These are phyloP conservation scores for Termitomyces sp. DNA, from an alignment of 768 basidiomycete species.

Conservation along the genomic window DNA sequence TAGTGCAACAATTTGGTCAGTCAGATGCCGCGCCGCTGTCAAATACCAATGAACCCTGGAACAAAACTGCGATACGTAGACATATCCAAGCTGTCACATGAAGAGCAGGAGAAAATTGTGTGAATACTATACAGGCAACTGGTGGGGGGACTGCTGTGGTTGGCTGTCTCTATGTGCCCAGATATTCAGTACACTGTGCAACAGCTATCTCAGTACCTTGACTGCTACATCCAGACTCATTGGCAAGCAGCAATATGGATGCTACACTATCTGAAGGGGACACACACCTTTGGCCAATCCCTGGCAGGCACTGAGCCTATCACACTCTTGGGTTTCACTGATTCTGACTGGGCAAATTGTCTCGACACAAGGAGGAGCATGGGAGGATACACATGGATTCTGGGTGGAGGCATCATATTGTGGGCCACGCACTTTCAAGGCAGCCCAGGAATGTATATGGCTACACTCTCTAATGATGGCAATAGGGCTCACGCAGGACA, in stretches of 20 bases:
- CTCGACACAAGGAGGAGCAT: no score
- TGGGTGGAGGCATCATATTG: no score
- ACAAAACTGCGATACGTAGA: constrained; percentile 6
- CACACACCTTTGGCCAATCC: no score
- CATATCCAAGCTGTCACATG: background rate
- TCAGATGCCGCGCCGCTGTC: constrained; percentile 9
- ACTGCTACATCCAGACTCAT: constrained; percentile 19
- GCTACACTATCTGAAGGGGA: constrained; percentile 15
- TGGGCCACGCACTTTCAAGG: no score
- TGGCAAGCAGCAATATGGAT: constrained; percentile 23
- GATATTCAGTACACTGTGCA: constrained; percentile 24
- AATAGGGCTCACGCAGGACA: no score
- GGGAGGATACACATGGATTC: no score
- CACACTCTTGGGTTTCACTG: no score
- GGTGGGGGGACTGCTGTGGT: constrained; percentile 16
- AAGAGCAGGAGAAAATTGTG: background rate
- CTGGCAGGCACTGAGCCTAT: no score
- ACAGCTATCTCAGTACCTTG: constrained; percentile 24
- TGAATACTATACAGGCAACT: constrained; percentile 2
- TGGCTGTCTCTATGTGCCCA: constrained; percentile 17
- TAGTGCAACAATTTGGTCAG: constrained; percentile 17
- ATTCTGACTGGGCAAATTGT: no score
- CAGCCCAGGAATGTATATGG: no score
- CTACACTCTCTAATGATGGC: no score
- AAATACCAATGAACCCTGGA: constrained; percentile 15